Evolutionary conservation across 345 rosid species (phyloP), one percentile per base, ranked within the genome.

Genomic region (Citropsis articulata): DNA sequence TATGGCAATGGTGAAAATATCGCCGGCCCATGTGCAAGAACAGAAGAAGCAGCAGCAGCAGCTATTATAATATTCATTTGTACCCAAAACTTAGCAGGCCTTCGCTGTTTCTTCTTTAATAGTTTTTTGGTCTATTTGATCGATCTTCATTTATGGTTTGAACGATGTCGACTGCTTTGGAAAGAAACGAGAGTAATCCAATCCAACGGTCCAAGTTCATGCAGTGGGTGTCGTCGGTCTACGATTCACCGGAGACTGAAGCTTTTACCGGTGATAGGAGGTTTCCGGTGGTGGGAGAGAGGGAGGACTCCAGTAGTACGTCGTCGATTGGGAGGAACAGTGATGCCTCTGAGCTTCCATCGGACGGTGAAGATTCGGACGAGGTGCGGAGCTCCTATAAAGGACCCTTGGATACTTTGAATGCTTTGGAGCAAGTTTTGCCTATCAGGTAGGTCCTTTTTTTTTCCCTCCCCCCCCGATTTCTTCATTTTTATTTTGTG

Each of bases 381-480:
- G 88, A 86, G 63, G 83, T 66, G 30, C 81, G 75, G 84, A 84
- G 89, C 83, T 69, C 75, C 28, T 77, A 9, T 72, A 85, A 85
- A 48, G 86, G 86, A 24, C 86, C 88, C 18, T 67, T 86, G 64
- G 88, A 82, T 66, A 77, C 82, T 48, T 72, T 85, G 81, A 81
- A 75, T 72, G 80, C 63, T 69, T 69, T 86, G 59, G 84, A 86
- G 78, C 86, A 80, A 57, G 83, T 66, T 72, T 75, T 85, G 76
- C 91, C 89, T 4, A 62, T 79, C 77, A 81, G 73, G 87, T 81
- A 75, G 81, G 75, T 35, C 21, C 63, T 27, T 77, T 72, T 71
- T 6, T 31, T 57, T 45, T 69, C 8, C 8, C 8, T 36, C 38
- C 72, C 36, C 36, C 9, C 27, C n/a, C n/a, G 48, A 7, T 4